Conservation (phyloP, 805 yeast genomes). For the Saccharomycopsis guyanensis region DNA sequence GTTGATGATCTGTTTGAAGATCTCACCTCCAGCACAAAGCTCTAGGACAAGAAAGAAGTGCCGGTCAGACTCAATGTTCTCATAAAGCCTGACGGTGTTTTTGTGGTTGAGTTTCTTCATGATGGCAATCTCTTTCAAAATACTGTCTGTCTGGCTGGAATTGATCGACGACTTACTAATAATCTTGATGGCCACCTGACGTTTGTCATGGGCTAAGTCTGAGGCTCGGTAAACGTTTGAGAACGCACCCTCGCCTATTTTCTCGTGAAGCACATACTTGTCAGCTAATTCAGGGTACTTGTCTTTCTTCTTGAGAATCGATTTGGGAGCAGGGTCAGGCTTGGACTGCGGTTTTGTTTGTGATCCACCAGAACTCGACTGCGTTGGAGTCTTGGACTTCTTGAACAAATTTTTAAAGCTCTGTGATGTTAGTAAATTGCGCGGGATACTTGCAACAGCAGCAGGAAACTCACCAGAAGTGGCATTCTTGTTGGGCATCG, state of each 20-base stretch:
- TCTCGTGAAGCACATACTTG: constrained; percentile 29
- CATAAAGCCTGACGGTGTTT: constrained; percentile 50
- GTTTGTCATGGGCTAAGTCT: constrained; percentile 33
- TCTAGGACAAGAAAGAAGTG: constrained; percentile 62
- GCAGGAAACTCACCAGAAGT: neutral
- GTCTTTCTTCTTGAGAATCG: no score
- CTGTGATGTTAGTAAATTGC: constrained; percentile 2
- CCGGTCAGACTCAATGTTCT: constrained; percentile 41
- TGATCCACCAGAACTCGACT: no score
- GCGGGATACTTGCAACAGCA: neutral
- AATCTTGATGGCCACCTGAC: constrained; percentile 64
- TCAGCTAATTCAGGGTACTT: constrained; percentile 25
- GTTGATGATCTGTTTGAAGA: constrained; percentile 71
- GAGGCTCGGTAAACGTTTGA: constrained; percentile 74
- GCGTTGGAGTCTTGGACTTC: neutral
- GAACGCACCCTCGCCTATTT: constrained; percentile 84
- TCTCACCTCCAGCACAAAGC: constrained; percentile 69
- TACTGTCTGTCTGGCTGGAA: constrained; percentile 44
- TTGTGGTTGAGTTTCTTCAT: constrained; percentile 59
- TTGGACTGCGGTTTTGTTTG: no score
- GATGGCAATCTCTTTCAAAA: constrained; percentile 64
- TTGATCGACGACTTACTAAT: constrained; percentile 55
- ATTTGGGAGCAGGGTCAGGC: no score
- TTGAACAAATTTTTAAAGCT: constrained; percentile 11
- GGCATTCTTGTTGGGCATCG: neutral